Evolutionary conservation across 2,329 filamentous ascomycete species (phyloP).

Genomic region (Bipolaris sorokiniana): DNA sequence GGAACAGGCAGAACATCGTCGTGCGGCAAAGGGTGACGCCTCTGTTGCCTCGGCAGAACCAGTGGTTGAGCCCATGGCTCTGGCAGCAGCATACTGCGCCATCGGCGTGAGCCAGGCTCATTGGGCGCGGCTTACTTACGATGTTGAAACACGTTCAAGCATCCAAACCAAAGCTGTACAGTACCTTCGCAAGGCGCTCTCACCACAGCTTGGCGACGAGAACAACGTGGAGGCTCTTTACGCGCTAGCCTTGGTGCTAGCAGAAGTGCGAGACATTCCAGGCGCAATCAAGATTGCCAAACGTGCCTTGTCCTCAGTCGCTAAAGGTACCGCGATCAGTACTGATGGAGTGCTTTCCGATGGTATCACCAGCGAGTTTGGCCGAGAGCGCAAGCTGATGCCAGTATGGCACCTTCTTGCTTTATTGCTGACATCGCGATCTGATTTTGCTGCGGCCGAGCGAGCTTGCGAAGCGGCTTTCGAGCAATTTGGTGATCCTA

Average conservation of each 20-base stretch:
- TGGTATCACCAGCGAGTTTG: slow-evolving; percentile 40
- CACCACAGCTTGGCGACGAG: slow-evolving; percentile 68
- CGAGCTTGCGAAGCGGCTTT: slow-evolving; percentile 89
- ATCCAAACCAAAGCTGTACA: slow-evolving; percentile 79
- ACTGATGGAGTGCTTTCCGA: slow-evolving; percentile 42
- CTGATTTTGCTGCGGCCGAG: slow-evolving; percentile 80
- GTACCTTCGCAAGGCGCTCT: slow-evolving; percentile 74
- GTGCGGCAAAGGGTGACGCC: slow-evolving; percentile 32
- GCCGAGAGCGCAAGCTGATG: slow-evolving; percentile 68
- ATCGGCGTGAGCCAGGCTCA: slow-evolving; percentile 86
- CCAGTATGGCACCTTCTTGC: slow-evolving; percentile 91
- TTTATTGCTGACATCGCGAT: slow-evolving; percentile 81
- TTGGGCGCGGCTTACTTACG: slow-evolving; percentile 82
- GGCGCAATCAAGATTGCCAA: slow-evolving; percentile 84
- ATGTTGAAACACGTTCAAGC: slow-evolving; percentile 71
- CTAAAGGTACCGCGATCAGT: slow-evolving; percentile 36
- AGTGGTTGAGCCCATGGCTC: slow-evolving; percentile 62
- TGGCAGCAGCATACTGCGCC: slow-evolving; percentile 75
- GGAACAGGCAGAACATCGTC: slow-evolving; percentile 57
- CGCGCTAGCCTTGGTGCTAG: slow-evolving; percentile 80
- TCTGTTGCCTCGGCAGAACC: slow-evolving; percentile 43
- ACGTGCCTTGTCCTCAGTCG: slow-evolving; percentile 69
- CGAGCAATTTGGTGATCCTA: slow-evolving; percentile 80
- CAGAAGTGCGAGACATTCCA: slow-evolving; percentile 81
- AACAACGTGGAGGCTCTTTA: slow-evolving; percentile 79